Evolutionary conservation across 305 asterid genomes (phyloP).

Genomic region (Fraxinus platypoda): DNA sequence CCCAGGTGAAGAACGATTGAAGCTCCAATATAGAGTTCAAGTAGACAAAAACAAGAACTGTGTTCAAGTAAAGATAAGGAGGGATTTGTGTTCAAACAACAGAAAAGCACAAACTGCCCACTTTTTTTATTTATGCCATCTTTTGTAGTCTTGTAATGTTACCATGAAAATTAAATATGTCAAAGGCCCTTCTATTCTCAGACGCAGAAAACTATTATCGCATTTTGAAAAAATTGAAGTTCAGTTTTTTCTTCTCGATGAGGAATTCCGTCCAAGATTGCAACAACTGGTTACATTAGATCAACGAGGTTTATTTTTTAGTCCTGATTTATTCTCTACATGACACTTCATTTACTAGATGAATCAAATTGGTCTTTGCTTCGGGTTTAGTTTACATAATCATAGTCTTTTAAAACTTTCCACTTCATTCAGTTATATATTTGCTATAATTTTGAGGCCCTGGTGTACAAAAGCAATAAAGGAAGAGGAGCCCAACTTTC

Average conservation of each 20-base stretch:
- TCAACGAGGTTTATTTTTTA: neutral
- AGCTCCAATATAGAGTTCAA: neutral
- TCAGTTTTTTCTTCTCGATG: neutral
- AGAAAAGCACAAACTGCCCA: neutral
- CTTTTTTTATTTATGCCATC: conserved; percentile 14
- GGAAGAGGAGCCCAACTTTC: neutral
- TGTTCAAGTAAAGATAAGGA: neutral
- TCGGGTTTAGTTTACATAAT: neutral
- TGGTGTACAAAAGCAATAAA: neutral
- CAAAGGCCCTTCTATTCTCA: neutral
- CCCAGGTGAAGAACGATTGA: neutral
- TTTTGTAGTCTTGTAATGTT: conserved; percentile 16
- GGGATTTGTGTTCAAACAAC: neutral
- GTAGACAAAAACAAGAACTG: conserved; percentile 19
- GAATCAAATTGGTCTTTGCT: neutral
- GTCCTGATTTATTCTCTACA: neutral
- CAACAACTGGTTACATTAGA: neutral
- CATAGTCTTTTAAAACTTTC: neutral
- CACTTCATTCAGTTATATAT: neutral
- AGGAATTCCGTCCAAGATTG: neutral
- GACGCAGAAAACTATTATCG: neutral
- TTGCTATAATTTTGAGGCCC: neutral
- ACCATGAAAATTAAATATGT: neutral
- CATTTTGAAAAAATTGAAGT: neutral
- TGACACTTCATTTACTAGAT: neutral